These are phyloP conservation scores for Litchi chinensis DNA, from an alignment of 345 rosid genomes.

Conservation along the genomic window DNA sequence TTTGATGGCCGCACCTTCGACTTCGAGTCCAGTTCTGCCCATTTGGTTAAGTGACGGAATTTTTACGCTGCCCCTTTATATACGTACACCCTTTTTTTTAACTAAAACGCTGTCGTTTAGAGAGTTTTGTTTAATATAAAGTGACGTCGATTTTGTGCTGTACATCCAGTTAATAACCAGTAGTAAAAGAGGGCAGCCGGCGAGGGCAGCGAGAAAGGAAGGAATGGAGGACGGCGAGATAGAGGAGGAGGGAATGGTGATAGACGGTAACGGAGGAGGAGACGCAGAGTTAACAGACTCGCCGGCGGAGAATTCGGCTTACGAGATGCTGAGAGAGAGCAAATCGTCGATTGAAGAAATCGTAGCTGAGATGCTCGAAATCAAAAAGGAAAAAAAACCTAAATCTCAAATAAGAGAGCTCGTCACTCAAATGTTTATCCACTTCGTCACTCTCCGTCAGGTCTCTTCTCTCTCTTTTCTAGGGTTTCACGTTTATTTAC, in stretches of 20 bases:
- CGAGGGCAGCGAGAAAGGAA: background rate
- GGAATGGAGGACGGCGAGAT: constrained; percentile 95
- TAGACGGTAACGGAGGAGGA: constrained; percentile 41
- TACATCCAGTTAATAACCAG: background rate
- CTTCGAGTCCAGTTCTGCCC: constrained; percentile 27
- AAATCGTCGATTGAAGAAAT: constrained; percentile 77
- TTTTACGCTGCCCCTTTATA: background rate
- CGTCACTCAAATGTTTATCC: constrained; percentile 81
- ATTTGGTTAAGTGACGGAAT: constrained; percentile 1
- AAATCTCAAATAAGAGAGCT: constrained; percentile 73
- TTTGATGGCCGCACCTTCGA: constrained; percentile 46
- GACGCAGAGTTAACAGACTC: constrained; percentile 23
- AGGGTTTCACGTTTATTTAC: constrained; percentile 22
- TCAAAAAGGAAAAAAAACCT: constrained; percentile 53
- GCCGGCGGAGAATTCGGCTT: constrained; percentile 50
- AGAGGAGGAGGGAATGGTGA: constrained; percentile 72
- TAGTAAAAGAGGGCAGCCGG: background rate
- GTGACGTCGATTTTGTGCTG: background rate
- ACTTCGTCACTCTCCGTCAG: constrained; percentile 87
- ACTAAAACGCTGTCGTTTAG: background rate
- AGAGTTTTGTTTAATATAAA: background rate
- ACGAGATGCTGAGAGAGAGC: constrained; percentile 67
- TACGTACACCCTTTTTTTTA: background rate
- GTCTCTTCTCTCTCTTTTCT: constrained; percentile 31
- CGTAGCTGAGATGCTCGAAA: constrained; percentile 60